Conservation (phyloP, 768 basidiomycete genomes). For the Flagelloscypha sp. region DNA sequence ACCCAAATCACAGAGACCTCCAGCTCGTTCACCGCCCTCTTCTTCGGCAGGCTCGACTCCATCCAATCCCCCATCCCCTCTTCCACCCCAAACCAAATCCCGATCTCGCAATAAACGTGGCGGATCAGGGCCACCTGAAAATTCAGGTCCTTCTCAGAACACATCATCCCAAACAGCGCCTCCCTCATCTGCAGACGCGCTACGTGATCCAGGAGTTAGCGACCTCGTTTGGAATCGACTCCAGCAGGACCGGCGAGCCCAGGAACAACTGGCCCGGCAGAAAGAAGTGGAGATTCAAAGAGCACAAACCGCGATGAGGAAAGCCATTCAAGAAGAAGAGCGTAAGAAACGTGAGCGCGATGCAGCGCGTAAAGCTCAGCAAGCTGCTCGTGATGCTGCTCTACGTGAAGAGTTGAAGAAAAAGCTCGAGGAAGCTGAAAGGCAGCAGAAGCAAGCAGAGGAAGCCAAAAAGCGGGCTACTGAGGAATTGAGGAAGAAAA, state of each 20-base stretch:
- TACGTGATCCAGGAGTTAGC: constrained; percentile 43
- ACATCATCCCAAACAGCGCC: too few species aligned
- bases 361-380: constrained; percentile 14
- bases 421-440: constrained; percentile 13
- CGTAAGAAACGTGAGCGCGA: constrained; percentile 12
- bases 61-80: too few species aligned
- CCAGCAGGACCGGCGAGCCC: constrained; percentile 29
- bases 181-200: too few species aligned
- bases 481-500: constrained; percentile 22
- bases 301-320: constrained; percentile 10
- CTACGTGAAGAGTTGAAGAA: constrained; percentile 18
- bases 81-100: too few species aligned
- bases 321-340: constrained; percentile 15
- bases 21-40: constrained; percentile 1
- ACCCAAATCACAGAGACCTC: constrained; percentile 4
- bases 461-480: constrained; percentile 19
- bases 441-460: constrained; percentile 16
- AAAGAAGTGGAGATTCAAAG: constrained; percentile 15
- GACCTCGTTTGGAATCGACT: constrained; percentile 46
- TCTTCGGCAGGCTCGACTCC: neutral
- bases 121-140: constrained; percentile 1
- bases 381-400: too few species aligned
- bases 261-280: constrained; percentile 18
- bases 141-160: neutral
- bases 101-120: constrained; percentile 2